Conservation (phyloP, 768 basidiomycete species). For the Mycena crocata region DNA sequence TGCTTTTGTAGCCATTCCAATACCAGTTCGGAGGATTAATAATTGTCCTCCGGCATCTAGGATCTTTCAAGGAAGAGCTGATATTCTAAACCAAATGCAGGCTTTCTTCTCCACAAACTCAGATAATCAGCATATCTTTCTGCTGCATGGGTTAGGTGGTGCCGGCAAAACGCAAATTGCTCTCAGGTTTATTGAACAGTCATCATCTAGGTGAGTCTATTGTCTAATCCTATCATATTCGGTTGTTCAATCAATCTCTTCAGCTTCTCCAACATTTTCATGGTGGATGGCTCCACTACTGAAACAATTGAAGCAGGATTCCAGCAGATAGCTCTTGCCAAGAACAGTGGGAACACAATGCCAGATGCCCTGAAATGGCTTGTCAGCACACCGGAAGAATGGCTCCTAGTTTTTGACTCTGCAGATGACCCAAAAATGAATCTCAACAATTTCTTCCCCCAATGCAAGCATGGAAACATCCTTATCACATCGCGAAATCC, state of each 20-base stretch:
- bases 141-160: conserved; percentile 14
- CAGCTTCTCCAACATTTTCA: conserved; percentile 1
- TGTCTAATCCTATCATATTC: neutral
- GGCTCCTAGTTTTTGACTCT: no score
- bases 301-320: neutral
- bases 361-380: no score
- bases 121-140: neutral
- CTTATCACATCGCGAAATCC: no score
- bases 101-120: neutral
- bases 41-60: conserved; percentile 5
- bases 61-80: conserved; percentile 4
- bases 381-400: neutral
- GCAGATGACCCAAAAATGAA: no score
- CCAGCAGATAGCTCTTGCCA: neutral
- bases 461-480: no score
- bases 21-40: neutral
- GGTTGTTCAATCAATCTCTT: neutral
- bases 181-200: conserved; percentile 13
- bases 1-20: neutral
- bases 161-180: conserved; percentile 24
- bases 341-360: neutral
- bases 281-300: neutral
- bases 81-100: conserved; percentile 1
- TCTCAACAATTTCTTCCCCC: no score
- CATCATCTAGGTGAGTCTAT: neutral